Percentiles rank a stretch among this genome's conserved stretches.
Evolutionary conservation across 768 basidiomycete genomes (phyloP).

Genomic region (Trametes cingulata): DNA sequence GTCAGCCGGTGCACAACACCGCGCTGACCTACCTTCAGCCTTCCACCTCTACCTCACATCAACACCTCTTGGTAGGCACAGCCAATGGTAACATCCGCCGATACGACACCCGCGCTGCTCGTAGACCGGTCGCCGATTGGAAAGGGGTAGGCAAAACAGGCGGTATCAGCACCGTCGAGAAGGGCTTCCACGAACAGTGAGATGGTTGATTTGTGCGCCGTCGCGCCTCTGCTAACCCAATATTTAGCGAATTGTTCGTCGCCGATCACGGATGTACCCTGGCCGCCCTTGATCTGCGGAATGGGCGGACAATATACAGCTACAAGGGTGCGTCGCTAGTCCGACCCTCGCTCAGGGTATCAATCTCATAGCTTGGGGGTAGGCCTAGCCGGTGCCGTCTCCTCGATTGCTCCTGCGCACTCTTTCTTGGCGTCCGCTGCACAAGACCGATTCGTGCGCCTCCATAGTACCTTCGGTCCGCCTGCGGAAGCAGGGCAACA

Average conservation of each 20-base stretch:
- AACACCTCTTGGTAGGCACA: constrained; percentile 71
- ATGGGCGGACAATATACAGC: constrained; percentile 60
- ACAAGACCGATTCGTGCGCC: constrained; percentile 67
- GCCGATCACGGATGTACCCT: constrained; percentile 66
- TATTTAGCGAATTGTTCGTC: constrained; percentile 63
- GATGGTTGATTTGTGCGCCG: constrained; percentile 25
- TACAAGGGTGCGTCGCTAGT: constrained; percentile 56
- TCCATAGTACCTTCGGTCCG: constrained; percentile 63
- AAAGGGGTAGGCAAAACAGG: constrained; percentile 57
- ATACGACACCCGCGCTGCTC: constrained; percentile 74
- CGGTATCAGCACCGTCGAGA: constrained; percentile 60
- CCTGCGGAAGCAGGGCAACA: constrained; percentile 48
- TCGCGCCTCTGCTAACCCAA: neutral
- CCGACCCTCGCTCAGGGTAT: neutral
- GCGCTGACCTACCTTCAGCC: constrained; percentile 60
- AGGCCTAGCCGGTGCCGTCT: constrained; percentile 75
- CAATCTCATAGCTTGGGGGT: neutral
- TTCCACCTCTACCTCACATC: constrained; percentile 35
- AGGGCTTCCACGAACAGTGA: constrained; percentile 65
- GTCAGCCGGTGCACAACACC: constrained; percentile 77
- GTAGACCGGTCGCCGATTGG: constrained; percentile 71
- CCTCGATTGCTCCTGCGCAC: constrained; percentile 59
- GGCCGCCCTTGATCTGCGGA: constrained; percentile 68
- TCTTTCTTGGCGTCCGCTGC: constrained; percentile 59
- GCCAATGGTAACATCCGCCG: constrained; percentile 70